phyloP scores from a whole-genome alignment of 345 rosid species.

The Eucalyptus tenuipes region DNA sequence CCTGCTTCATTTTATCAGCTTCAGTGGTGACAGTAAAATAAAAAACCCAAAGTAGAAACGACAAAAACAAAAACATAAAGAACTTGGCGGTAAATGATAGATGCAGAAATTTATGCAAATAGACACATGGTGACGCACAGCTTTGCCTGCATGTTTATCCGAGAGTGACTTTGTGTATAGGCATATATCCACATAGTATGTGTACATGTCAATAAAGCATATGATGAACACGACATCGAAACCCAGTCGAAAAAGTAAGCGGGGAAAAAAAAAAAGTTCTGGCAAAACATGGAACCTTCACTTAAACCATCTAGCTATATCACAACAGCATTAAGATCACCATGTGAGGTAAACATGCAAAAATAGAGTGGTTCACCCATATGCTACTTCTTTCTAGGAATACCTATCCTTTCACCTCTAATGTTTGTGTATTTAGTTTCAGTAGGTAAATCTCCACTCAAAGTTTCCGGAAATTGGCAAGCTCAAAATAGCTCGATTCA shows the following conservation, averaged over 20 bases:
- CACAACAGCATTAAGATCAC: not conserved
- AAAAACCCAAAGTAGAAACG: not conserved
- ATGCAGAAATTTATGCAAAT: not conserved
- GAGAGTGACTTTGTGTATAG: not conserved
- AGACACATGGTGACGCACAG: not conserved
- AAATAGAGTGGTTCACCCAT: not conserved
- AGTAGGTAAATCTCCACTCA: not conserved
- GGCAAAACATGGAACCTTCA: not conserved
- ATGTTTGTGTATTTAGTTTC: not conserved
- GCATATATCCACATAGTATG: not conserved
- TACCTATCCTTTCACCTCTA: not conserved
- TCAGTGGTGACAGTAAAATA: not conserved
- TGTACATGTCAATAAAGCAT: not conserved
- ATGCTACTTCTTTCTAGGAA: not conserved
- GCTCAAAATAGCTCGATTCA: not conserved
- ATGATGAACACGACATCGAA: not conserved
- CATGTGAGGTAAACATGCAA: not conserved
- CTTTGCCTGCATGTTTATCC: not conserved
- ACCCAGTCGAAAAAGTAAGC: not conserved
- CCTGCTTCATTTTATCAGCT: conserved; percentile 22
- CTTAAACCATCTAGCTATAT: not conserved
- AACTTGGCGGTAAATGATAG: not conserved
- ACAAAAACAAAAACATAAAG: not conserved
- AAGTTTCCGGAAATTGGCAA: not conserved
- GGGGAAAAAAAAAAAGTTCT: not conserved